Percentiles rank a stretch among this genome's conserved stretches.
Evolutionary conservation across 169 alveolate genomes (phyloP).

Genomic region (Eimeria tenella): DNA sequence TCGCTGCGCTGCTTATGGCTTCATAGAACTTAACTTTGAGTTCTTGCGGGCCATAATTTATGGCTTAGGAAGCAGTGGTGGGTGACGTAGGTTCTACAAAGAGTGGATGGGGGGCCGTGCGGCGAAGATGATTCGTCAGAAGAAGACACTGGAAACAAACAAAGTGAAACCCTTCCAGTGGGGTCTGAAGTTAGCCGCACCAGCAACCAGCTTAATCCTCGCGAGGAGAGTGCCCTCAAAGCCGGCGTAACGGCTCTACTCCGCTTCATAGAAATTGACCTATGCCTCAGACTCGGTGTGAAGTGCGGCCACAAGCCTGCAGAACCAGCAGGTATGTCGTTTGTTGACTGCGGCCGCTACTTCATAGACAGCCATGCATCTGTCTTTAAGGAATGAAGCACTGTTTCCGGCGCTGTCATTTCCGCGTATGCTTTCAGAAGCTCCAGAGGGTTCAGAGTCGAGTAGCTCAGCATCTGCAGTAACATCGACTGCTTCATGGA

Average conservation of each 20-base stretch:
- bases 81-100: slow-evolving; percentile 37
- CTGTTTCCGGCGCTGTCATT: background rate
- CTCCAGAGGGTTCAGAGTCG: background rate
- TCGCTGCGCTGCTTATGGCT: background rate
- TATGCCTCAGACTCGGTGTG: slow-evolving; percentile 57
- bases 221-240: slow-evolving; percentile 34
- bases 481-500: background rate
- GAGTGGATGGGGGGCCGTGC: slow-evolving; percentile 35
- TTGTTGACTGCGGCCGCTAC: background rate
- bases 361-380: background rate
- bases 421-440: background rate
- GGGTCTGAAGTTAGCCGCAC: background rate
- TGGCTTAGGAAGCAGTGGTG: background rate
- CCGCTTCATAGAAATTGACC: slow-evolving; percentile 13
- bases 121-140: slow-evolving; percentile 3
- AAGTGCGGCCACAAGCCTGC: background rate
- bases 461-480: background rate
- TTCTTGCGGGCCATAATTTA: too few species aligned
- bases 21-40: background rate
- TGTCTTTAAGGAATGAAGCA: background rate
- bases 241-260: slow-evolving; percentile 42
- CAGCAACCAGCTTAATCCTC: slow-evolving; percentile 14
- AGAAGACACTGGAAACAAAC: slow-evolving; percentile 1
- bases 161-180: background rate
- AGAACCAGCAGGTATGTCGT: slow-evolving; percentile 17